phyloP scores from a whole-genome alignment of 208 protist species.

The Trypanosoma mega region DNA sequence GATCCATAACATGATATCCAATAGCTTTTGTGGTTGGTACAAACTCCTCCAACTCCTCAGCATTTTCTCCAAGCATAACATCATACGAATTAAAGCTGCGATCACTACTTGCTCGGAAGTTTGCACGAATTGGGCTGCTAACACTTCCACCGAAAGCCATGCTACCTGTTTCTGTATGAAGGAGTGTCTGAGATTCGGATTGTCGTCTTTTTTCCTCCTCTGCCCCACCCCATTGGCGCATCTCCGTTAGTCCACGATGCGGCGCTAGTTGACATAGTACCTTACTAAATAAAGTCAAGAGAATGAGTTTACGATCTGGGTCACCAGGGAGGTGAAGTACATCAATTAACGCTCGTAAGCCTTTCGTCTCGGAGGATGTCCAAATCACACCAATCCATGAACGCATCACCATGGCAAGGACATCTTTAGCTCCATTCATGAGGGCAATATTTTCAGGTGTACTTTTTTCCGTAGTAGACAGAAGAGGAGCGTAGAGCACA shows the following conservation, averaged over 20 bases:
- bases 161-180: not conserved
- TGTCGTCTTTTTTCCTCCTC: conserved; percentile 59
- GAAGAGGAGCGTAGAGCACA: conserved; percentile 75
- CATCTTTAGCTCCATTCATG: conserved; percentile 79
- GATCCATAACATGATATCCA: conserved; percentile 83
- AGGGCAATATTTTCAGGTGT: conserved; percentile 33
- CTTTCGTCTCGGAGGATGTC: conserved; percentile 69
- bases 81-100: not conserved
- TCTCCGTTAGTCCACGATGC: conserved; percentile 62
- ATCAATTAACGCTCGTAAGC: conserved; percentile 78
- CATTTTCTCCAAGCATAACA: conserved; percentile 3
- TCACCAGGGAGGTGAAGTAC: conserved; percentile 81
- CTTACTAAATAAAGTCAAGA: conserved; percentile 84
- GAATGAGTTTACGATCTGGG: conserved; percentile 83
- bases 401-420: conserved; percentile 68
- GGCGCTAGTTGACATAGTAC: conserved; percentile 70
- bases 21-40: conserved; percentile 84
- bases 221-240: conserved; percentile 66
- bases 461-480: conserved; percentile 35
- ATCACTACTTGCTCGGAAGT: too few species aligned
- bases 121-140: not conserved
- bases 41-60: conserved; percentile 32
- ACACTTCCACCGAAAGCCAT: not conserved
- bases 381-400: conserved; percentile 78
- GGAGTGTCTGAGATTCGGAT: conserved; percentile 12